Percentiles rank a stretch among this genome's conserved stretches.
phyloP scores from a whole-genome alignment of 345 rosid genomes.

The Pugionium dolabratum region DNA sequence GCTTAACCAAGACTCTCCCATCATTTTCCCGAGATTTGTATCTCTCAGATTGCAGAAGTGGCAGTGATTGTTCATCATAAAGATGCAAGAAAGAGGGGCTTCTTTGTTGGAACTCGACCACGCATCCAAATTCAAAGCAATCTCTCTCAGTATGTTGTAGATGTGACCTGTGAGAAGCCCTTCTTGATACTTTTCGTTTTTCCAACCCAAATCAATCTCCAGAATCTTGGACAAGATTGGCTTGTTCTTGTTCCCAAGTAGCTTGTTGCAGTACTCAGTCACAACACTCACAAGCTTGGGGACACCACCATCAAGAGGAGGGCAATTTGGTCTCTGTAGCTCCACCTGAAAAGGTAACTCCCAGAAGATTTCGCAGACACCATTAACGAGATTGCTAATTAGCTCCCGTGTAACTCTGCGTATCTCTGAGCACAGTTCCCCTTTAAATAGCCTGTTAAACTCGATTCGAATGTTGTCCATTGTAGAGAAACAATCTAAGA shows the following conservation, averaged over 20 bases:
- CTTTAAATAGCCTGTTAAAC: slow-evolving; percentile 66
- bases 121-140: slow-evolving; percentile 63
- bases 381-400: slow-evolving; percentile 54
- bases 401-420: slow-evolving; percentile 60
- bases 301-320: slow-evolving; percentile 58
- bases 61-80: slow-evolving; percentile 84
- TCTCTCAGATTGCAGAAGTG: slow-evolving; percentile 61
- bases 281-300: slow-evolving; percentile 67
- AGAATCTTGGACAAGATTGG: slow-evolving; percentile 58
- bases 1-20: slow-evolving; percentile 78
- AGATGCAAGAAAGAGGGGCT: slow-evolving; percentile 55
- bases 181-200: slow-evolving; percentile 51
- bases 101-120: slow-evolving; percentile 64
- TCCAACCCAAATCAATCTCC: slow-evolving; percentile 66
- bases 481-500: slow-evolving; percentile 58
- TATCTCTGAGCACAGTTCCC: slow-evolving; percentile 55
- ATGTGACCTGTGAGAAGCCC: slow-evolving; percentile 53
- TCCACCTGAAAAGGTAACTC: slow-evolving; percentile 68
- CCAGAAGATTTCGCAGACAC: slow-evolving; percentile 68
- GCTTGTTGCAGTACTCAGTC: slow-evolving; percentile 66
- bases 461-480: slow-evolving; percentile 59
- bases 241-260: slow-evolving; percentile 53
- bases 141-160: slow-evolving; percentile 55
- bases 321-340: slow-evolving; percentile 55
- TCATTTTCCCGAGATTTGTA: slow-evolving; percentile 63